Percentiles rank a stretch among this genome's conserved stretches.
phyloP scores from a whole-genome alignment of 2,329 filamentous ascomycete species.

The Pseudocercospora musae region DNA sequence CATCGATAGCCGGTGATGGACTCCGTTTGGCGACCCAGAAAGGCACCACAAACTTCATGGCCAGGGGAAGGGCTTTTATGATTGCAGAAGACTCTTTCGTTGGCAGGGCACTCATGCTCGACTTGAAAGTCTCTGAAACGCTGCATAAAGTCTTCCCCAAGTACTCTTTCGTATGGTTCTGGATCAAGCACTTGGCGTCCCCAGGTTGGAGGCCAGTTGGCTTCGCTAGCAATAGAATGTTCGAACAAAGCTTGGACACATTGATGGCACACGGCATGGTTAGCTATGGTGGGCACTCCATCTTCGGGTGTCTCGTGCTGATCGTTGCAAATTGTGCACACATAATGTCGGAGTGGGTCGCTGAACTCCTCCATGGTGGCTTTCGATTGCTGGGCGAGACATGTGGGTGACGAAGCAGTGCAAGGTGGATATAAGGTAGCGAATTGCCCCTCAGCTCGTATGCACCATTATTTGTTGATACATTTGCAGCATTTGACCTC shows the following conservation, averaged over 20 bases:
- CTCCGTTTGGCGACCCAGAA: neutral
- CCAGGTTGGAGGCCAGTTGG: slow-evolving; percentile 21
- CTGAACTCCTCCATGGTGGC: neutral
- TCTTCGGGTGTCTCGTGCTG: neutral
- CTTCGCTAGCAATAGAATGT: slow-evolving; percentile 9
- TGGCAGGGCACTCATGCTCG: slow-evolving; percentile 12
- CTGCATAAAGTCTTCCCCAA: slow-evolving; percentile 11
- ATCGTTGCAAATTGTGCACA: neutral
- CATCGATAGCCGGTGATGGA: neutral
- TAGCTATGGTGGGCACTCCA: neutral
- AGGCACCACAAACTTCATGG: slow-evolving; percentile 1
- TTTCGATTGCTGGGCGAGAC: neutral
- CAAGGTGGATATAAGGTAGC: neutral
- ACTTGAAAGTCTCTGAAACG: slow-evolving; percentile 6
- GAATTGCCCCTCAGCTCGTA: neutral
- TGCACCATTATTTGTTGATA: neutral
- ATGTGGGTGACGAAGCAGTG: neutral
- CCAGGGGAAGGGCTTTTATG: neutral
- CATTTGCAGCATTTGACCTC: neutral
- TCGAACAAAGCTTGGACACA: slow-evolving; percentile 22
- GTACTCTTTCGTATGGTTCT: slow-evolving; percentile 12
- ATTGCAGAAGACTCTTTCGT: slow-evolving; percentile 21
- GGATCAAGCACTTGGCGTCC: slow-evolving; percentile 12
- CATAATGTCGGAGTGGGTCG: neutral
- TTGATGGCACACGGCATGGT: slow-evolving; percentile 8